Base-by-base conservation (phyloP, 78 protist genomes). In the Guillardia theta region DNA sequence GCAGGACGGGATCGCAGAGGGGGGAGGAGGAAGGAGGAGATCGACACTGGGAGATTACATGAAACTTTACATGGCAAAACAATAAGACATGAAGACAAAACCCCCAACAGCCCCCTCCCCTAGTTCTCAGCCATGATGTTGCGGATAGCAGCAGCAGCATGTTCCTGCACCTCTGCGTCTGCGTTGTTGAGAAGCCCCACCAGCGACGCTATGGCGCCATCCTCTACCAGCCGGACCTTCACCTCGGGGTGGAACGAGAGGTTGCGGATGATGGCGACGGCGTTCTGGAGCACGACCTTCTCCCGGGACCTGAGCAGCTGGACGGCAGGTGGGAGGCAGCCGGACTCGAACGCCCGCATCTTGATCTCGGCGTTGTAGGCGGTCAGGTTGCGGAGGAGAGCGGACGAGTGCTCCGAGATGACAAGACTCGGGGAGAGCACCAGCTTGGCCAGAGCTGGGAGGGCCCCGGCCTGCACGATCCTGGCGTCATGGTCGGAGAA, bases 101-200 rank as follows among this genome's bases (percentile, higher is more conserved):
- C 6, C 4, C 70, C 70, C 39, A 58, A 6, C 70, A 58, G 39
- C 70, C 21, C 6, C 1, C 6, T 0, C 6, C 39, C 70, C 45
- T 48, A 80, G 90, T 37, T 44, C 36, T 80, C 90, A 9, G 90
- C 48, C 90, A 80, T 80, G 90, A 39, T 44, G 50, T 80, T 80
- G 24, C 90, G 48, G 48, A 80, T 19, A 4, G 90, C 90, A 43
- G 90, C 90, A 30, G 90, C 90, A 3, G 90, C 90, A 48, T 80
- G 90, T 48, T 80, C 90, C 48, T 80, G 90, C 90, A 80, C 90
- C 90, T 80, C 90, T 30, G 46, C 53, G 48, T 80, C 90, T 30
- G 19, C 33, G 48, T 44, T 39, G 50, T 80, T 80, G 24, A 88
- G 54, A 36, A 88, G 64, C 54, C n/a, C 70, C 37, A 88, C 93